phyloP scores from a whole-genome alignment of 208 protist species.

The Kentomonas sorsogonicus region DNA sequence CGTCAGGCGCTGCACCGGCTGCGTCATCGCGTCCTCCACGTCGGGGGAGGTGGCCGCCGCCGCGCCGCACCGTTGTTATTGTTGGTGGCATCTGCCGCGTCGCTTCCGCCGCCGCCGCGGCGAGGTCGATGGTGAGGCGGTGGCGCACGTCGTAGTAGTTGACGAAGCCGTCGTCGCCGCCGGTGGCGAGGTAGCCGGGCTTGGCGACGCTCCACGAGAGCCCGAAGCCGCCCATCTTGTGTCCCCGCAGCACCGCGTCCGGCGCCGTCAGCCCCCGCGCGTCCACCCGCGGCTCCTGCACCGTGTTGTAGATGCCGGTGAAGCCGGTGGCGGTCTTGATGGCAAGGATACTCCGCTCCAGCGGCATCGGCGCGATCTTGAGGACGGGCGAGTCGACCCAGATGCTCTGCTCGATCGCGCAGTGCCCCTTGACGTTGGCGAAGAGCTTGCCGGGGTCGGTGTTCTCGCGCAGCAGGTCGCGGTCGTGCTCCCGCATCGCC shows the following conservation, averaged over 20 bases:
- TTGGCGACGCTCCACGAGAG: conserved; percentile 44
- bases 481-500: conserved; percentile 10
- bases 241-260: conserved; percentile 32
- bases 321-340: conserved; percentile 40
- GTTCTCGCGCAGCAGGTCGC: conserved; percentile 13
- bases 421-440: conserved; percentile 43
- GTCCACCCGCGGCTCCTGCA: conserved; percentile 20
- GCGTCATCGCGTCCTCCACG: conserved; percentile 13
- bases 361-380: conserved; percentile 44
- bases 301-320: conserved; percentile 39
- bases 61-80: not conserved
- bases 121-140: conserved; percentile 25
- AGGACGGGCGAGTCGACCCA: conserved; percentile 35
- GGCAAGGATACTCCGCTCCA: conserved; percentile 40
- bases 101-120: not conserved
- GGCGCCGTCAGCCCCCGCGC: conserved; percentile 17
- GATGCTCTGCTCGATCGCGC: conserved; percentile 30
- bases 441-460: conserved; percentile 41
- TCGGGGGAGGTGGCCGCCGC: conserved; percentile 13
- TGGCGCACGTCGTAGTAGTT: conserved; percentile 92
- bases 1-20: conserved; percentile 34
- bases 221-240: conserved; percentile 44
- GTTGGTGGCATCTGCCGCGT: not conserved
- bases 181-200: conserved; percentile 85
- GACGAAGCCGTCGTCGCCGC: conserved; percentile 89